Conservation (phyloP, 2,329 filamentous ascomycete species). For the Cercospora sp. region DNA sequence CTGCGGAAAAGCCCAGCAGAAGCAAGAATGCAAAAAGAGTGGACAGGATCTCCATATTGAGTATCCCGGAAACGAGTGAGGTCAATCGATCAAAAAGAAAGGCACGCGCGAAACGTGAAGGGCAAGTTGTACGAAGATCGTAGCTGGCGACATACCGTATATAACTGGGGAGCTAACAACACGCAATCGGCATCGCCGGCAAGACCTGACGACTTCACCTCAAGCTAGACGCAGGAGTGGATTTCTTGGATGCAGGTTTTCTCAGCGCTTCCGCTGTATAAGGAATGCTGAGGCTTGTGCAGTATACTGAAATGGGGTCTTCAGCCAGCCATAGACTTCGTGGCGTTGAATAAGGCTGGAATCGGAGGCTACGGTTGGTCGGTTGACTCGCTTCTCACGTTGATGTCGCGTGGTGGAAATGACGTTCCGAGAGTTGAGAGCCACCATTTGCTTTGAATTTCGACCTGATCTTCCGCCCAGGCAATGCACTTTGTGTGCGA, state of each 20-base stretch:
- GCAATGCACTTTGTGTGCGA: not conserved
- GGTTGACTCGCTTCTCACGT: not conserved
- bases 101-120: conserved; percentile 1
- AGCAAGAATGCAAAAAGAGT: conserved; percentile 1
- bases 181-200: not conserved
- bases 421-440: not conserved
- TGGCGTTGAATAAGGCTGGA: not conserved
- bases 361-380: not conserved
- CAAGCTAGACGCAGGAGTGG: not conserved
- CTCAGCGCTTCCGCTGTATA: not conserved
- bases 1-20: not conserved
- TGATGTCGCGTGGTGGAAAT: conserved; percentile 5
- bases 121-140: not conserved
- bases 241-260: not conserved
- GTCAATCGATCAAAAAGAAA: not conserved
- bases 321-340: conserved; percentile 1
- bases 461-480: not conserved
- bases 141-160: not conserved
- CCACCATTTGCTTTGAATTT: not conserved
- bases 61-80: not conserved
- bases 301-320: not conserved
- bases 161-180: not conserved
- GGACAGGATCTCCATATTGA: conserved; percentile 6
- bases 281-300: not conserved
- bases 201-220: not conserved